Percentiles rank a stretch among this genome's conserved stretches.
These are phyloP conservation scores for Rubia tinctorum DNA, from an alignment of 305 asterid genomes.

Conservation along the genomic window DNA sequence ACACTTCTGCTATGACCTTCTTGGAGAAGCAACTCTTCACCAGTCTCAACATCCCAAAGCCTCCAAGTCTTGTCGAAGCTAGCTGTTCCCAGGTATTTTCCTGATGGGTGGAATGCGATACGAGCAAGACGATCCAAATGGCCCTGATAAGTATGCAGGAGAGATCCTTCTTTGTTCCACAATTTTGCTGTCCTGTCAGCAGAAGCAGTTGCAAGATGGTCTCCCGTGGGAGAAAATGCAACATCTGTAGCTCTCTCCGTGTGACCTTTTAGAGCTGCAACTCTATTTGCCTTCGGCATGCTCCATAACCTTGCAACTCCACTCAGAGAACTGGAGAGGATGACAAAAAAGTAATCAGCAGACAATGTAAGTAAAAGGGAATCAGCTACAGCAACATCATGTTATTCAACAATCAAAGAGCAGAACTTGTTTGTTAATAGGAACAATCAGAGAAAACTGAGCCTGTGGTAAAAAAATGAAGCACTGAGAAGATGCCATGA, in stretches of 20 bases:
- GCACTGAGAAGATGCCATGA: neutral
- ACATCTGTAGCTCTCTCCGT: constrained; percentile 79
- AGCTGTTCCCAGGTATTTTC: constrained; percentile 87
- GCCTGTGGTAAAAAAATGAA: neutral
- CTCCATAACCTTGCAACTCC: constrained; percentile 87
- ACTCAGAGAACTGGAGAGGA: constrained; percentile 57
- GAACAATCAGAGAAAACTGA: neutral
- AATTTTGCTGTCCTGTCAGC: constrained; percentile 85
- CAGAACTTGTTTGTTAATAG: neutral
- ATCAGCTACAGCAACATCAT: neutral
- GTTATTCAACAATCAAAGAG: too few species aligned
- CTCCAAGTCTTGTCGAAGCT: constrained; percentile 97
- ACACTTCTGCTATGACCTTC: constrained; percentile 99
- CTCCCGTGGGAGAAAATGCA: constrained; percentile 47
- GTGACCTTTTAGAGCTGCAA: constrained; percentile 76
- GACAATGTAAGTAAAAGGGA: neutral
- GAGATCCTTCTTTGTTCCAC: constrained; percentile 65
- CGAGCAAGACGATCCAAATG: constrained; percentile 62
- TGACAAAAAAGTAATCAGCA: constrained; percentile 7
- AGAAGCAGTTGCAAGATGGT: constrained; percentile 85
- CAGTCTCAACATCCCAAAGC: constrained; percentile 93
- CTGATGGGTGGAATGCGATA: constrained; percentile 83
- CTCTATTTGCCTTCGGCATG: constrained; percentile 66
- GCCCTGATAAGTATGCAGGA: constrained; percentile 64
- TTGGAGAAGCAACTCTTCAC: constrained; percentile 94